A percentile compares a stretch with the other conserved stretches of the same genome.
These are phyloP conservation scores for Shiraia sp. DNA, from an alignment of 2,329 filamentous ascomycete genomes.

Conservation along the genomic window DNA sequence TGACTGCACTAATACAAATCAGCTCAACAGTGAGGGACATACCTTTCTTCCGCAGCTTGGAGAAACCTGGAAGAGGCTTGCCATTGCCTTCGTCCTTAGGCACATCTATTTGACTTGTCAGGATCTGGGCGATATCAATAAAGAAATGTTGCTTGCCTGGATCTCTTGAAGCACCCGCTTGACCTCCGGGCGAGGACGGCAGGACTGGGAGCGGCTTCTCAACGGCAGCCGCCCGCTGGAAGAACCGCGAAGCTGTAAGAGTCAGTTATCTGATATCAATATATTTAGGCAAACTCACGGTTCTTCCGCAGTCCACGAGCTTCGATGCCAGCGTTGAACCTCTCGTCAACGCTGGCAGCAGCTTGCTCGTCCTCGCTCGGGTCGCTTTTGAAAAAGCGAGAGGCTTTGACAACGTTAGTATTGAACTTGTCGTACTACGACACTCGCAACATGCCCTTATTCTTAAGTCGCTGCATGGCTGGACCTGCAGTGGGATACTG, in stretches of 20 bases:
- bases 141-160: too few relatives aligned
- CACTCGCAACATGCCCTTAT: neutral
- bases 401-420: slow-evolving; percentile 10
- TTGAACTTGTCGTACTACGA: neutral
- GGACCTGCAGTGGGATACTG: too few relatives aligned
- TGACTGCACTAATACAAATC: neutral
- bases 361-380: slow-evolving; percentile 20
- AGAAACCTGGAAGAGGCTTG: neutral
- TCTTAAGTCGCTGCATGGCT: neutral
- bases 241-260: slow-evolving; percentile 16
- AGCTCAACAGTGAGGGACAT: neutral
- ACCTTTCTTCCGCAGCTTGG: too few relatives aligned
- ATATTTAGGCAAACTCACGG: slow-evolving; percentile 7
- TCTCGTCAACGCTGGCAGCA: slow-evolving; percentile 5
- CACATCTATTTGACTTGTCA: neutral
- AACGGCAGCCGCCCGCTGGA: slow-evolving; percentile 6
- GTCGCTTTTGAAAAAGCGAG: slow-evolving; percentile 23
- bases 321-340: slow-evolving; percentile 22
- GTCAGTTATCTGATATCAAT: neutral
- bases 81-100: neutral
- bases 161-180: too few relatives aligned
- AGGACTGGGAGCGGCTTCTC: slow-evolving; percentile 9
- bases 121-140: too few relatives aligned
- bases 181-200: neutral
- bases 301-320: slow-evolving; percentile 13